A percentile compares a stretch with the other conserved stretches of the same genome.
Conservation (phyloP, 345 rosid species). For the Gossypium thurberi region DNA sequence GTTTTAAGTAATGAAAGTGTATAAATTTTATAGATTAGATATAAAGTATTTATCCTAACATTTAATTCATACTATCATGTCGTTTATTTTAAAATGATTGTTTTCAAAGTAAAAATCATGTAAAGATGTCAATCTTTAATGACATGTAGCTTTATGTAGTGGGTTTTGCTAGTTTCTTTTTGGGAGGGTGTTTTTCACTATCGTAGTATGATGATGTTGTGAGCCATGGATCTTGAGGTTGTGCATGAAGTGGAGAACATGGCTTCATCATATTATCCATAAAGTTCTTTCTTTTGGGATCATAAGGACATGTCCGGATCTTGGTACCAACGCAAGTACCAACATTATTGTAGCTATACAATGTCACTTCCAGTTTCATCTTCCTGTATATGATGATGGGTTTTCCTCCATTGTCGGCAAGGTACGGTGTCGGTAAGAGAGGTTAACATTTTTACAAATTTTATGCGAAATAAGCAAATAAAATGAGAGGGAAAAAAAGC, state of each 20-base stretch:
- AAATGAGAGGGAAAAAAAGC: neutral
- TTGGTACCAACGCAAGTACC: constrained; percentile 28
- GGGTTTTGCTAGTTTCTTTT: neutral
- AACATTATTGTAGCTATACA: constrained; percentile 1
- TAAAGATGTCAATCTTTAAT: neutral
- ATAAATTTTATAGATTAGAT: too few species aligned
- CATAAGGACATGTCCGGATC: constrained; percentile 23
- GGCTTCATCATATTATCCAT: constrained; percentile 10
- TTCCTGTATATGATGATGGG: constrained; percentile 6
- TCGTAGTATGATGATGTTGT: constrained; percentile 8
- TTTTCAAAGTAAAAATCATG: neutral
- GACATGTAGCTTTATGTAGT: neutral
- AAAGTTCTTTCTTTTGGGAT: constrained; percentile 8
- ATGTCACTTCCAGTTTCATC: constrained; percentile 1
- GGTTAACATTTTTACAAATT: neutral
- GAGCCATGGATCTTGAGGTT: constrained; percentile 1
- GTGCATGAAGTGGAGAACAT: constrained; percentile 18
- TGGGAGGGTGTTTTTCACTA: neutral
- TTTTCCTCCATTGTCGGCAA: neutral
- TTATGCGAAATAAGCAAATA: neutral
- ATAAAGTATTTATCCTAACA: too few species aligned
- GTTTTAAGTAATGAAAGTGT: neutral
- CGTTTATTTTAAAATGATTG: neutral
- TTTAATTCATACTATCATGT: neutral
- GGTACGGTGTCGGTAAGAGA: constrained; percentile 1